These are phyloP conservation scores for Blastobotrys elegans DNA, from an alignment of 1,139 yeast genomes.

Conservation along the genomic window DNA sequence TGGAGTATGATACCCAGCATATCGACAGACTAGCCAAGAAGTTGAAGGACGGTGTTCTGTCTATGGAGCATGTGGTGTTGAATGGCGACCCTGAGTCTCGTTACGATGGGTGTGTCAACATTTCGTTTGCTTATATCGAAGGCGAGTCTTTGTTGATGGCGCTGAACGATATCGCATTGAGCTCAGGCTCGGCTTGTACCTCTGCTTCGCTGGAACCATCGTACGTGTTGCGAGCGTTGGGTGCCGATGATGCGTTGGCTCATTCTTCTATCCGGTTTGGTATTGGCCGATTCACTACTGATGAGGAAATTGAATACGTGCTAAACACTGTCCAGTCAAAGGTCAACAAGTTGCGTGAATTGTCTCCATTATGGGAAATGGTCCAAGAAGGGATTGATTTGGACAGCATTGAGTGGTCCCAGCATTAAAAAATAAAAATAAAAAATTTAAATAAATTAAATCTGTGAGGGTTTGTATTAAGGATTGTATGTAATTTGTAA, in stretches of 20 bases:
- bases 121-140: conserved; percentile 95
- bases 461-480: neutral
- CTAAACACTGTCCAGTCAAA: conserved; percentile 81
- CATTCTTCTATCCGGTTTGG: conserved; percentile 97
- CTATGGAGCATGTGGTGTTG: conserved; percentile 81
- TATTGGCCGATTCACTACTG: conserved; percentile 95
- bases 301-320: conserved; percentile 91
- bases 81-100: conserved; percentile 75
- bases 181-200: conserved; percentile 99
- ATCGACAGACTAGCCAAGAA: conserved; percentile 66
- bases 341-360: conserved; percentile 84
- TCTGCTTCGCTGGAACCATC: conserved; percentile 98
- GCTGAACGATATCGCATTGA: conserved; percentile 88
- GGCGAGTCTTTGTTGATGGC: conserved; percentile 99
- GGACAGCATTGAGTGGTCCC: conserved; percentile 94
- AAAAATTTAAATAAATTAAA: no score
- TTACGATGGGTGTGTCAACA: conserved; percentile 92
- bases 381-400: conserved; percentile 97
- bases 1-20: conserved; percentile 67
- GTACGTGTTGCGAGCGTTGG: conserved; percentile 91
- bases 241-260: conserved; percentile 97
- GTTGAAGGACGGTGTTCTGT: conserved; percentile 64
- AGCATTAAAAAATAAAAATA: no score
- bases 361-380: conserved; percentile 99
- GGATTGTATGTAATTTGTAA: neutral